Conservation (phyloP, 176 grass and related monocot species). For the Oryza glaberrima region DNA sequence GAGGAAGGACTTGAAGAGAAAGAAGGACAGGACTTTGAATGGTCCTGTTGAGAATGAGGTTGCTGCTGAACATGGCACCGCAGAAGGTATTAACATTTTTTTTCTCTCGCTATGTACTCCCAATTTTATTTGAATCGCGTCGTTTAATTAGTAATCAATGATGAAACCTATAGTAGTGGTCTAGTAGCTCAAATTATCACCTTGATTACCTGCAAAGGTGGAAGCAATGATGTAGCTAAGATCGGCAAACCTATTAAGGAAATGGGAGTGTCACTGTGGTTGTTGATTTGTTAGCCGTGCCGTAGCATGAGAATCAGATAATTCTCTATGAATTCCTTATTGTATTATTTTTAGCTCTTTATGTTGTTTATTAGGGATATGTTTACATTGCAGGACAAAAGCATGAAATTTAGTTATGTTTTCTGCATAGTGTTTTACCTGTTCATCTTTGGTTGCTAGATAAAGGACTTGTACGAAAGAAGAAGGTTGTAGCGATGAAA, state of each 20-base stretch:
- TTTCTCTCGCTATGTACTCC: background rate
- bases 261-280: background rate
- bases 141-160: background rate
- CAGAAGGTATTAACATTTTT: slow-evolving; percentile 25
- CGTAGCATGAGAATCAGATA: background rate
- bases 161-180: background rate
- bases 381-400: background rate
- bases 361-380: background rate
- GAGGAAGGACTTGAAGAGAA: slow-evolving; percentile 63
- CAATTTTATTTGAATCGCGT: background rate
- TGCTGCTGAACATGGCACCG: background rate
- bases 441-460: slow-evolving; percentile 36
- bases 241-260: background rate
- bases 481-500: slow-evolving; percentile 44
- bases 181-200: background rate
- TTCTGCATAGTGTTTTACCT: background rate
- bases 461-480: slow-evolving; percentile 35
- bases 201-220: background rate
- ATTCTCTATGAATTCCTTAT: background rate
- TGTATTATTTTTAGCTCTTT: background rate
- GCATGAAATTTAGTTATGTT: background rate
- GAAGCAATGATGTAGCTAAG: background rate
- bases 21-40: slow-evolving; percentile 54
- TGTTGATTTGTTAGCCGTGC: background rate
- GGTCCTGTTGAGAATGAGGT: slow-evolving; percentile 16